phyloP scores from a whole-genome alignment of 805 yeast genomes.

The Isabelozyma rhagii region DNA sequence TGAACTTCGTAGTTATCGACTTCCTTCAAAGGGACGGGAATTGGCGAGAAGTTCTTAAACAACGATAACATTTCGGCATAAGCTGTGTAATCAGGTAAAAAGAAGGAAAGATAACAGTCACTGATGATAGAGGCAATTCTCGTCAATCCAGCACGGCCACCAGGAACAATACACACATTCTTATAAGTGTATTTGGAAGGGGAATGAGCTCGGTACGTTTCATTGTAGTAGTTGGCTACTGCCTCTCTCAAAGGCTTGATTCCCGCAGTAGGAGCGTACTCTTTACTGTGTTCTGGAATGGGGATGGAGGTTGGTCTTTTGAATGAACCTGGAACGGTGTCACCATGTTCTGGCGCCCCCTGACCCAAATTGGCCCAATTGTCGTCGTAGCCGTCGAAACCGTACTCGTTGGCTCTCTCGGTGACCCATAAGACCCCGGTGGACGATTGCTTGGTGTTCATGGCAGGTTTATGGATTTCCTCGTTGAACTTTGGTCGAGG shows the following conservation, averaged over 20 bases:
- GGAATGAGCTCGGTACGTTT: constrained; percentile 47
- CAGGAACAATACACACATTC: constrained; percentile 62
- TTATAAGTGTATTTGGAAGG: constrained; percentile 55
- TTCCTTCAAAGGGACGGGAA: constrained; percentile 59
- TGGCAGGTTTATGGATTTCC: constrained; percentile 51
- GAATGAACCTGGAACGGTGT: constrained; percentile 54
- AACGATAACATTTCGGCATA: constrained; percentile 63
- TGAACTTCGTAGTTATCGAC: constrained; percentile 56
- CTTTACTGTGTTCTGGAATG: constrained; percentile 47
- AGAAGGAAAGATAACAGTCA: constrained; percentile 58
- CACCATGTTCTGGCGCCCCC: constrained; percentile 65
- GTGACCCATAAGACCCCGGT: constrained; percentile 67
- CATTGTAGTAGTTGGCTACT: constrained; percentile 55
- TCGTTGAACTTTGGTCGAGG: constrained; percentile 46
- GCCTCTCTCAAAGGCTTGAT: constrained; percentile 53
- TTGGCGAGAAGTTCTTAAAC: constrained; percentile 60
- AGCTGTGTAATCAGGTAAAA: constrained; percentile 63
- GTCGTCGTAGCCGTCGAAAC: constrained; percentile 39
- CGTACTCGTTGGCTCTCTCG: constrained; percentile 57
- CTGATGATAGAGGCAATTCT: constrained; percentile 59
- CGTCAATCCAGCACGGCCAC: constrained; percentile 61
- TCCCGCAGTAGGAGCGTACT: constrained; percentile 62
- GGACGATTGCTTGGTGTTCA: constrained; percentile 56
- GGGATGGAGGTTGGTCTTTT: constrained; percentile 48
- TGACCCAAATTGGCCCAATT: constrained; percentile 63